A percentile compares a stretch with the other conserved stretches of the same genome.
Evolutionary conservation across 2,329 filamentous ascomycete genomes (phyloP).

Genomic region (Nothomitra cinnamomea): DNA sequence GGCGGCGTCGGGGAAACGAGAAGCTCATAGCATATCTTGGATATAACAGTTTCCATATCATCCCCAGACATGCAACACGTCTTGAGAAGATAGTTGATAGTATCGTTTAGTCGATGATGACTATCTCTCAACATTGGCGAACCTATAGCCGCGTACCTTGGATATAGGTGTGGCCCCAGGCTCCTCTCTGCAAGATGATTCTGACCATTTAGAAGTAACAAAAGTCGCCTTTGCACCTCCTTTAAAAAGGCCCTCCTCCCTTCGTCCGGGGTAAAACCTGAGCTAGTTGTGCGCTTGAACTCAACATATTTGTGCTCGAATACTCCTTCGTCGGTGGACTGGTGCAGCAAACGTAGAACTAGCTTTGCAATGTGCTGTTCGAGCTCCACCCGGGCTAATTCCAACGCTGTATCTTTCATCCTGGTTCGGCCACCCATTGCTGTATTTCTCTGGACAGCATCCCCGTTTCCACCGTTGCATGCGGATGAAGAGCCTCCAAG

Average conservation of each 20-base stretch:
- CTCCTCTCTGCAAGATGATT: background rate
- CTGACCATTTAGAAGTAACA: background rate
- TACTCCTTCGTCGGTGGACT: background rate
- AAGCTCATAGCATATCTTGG: slow-evolving; percentile 43
- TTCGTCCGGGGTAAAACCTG: background rate
- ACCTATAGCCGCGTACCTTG: background rate
- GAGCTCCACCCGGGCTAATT: slow-evolving; percentile 26
- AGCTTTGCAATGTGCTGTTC: slow-evolving; percentile 25
- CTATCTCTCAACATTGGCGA: background rate
- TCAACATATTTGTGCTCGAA: background rate
- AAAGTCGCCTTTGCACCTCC: background rate
- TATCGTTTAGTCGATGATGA: background rate
- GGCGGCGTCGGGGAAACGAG: slow-evolving; percentile 44
- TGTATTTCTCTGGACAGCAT: background rate
- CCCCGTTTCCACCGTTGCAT: no score
- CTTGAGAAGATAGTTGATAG: background rate
- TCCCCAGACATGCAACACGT: no score
- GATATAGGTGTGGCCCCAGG: background rate
- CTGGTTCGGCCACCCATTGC: background rate
- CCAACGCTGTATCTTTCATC: slow-evolving; percentile 15
- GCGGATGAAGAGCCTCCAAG: background rate
- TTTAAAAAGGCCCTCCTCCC: background rate
- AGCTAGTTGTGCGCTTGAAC: background rate
- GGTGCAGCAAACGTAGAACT: slow-evolving; percentile 20
- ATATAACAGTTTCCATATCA: slow-evolving; percentile 3